Conservation (phyloP, 2,329 filamentous ascomycete species). For the Nigrograna mackinnonii region DNA sequence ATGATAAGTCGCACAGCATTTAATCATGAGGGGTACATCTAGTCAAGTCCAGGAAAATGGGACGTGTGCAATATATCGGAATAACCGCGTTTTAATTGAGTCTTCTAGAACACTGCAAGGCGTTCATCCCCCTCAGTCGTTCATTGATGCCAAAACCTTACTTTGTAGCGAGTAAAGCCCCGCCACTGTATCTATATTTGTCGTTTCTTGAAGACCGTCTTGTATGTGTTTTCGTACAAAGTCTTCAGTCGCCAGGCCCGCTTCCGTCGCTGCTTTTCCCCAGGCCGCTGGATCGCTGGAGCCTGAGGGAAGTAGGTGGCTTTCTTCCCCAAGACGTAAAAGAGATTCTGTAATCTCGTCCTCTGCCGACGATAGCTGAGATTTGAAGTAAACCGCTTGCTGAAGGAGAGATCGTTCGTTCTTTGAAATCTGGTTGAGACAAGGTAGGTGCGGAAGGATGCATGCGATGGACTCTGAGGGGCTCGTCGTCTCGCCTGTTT, state of each 20-base stretch:
- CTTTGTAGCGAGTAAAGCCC: slow-evolving; percentile 33
- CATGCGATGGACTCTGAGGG: slow-evolving; percentile 18
- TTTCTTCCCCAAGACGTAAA: slow-evolving; percentile 40
- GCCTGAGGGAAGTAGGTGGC: slow-evolving; percentile 40
- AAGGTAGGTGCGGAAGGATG: slow-evolving; percentile 33
- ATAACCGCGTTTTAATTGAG: no score
- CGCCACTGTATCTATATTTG: slow-evolving; percentile 25
- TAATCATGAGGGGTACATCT: no score
- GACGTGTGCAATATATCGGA: no score
- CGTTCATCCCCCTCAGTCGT: background rate
- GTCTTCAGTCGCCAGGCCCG: slow-evolving; percentile 19
- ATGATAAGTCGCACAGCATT: no score
- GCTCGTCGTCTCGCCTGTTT: background rate
- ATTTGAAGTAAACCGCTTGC: slow-evolving; percentile 36
- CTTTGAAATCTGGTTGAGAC: slow-evolving; percentile 23
- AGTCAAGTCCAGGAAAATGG: no score
- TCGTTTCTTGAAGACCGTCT: slow-evolving; percentile 25
- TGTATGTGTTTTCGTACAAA: slow-evolving; percentile 22
- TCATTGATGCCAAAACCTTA: slow-evolving; percentile 11
- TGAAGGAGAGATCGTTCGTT: slow-evolving; percentile 36
- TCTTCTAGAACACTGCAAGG: no score
- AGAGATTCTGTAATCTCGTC: slow-evolving; percentile 32
- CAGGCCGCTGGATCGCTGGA: slow-evolving; percentile 28
- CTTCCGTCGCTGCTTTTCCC: slow-evolving; percentile 24
- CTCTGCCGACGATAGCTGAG: slow-evolving; percentile 31